Conservation (phyloP, 2,329 filamentous ascomycete genomes). For the Amauroascus niger region DNA sequence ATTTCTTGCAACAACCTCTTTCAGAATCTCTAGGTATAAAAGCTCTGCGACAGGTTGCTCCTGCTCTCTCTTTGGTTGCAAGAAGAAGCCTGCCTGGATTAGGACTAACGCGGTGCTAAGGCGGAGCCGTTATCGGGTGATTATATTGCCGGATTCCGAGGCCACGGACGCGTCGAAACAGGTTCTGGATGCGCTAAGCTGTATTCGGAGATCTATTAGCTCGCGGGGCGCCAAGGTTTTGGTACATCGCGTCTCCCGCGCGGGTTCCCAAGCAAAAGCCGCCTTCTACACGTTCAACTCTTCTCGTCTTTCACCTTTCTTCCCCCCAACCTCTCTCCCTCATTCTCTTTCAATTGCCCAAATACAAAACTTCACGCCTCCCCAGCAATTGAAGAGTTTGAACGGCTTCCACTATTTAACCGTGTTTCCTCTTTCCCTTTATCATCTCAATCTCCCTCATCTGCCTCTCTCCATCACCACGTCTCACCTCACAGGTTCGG, state of each 20-base stretch:
- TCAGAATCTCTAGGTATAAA: too few species aligned
- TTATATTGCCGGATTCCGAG: neutral
- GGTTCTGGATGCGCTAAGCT: constrained; percentile 2
- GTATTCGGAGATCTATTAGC: constrained; percentile 8
- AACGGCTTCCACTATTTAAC: neutral
- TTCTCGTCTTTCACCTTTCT: neutral
- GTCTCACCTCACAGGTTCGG: neutral
- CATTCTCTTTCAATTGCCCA: constrained; percentile 16
- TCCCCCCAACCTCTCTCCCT: constrained; percentile 11
- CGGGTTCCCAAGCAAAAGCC: constrained; percentile 4
- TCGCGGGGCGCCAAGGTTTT: neutral
- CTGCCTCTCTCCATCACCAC: neutral
- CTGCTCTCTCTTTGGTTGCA: neutral
- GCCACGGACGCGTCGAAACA: constrained; percentile 4
- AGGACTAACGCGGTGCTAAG: constrained; percentile 6
- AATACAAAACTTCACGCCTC: too few species aligned
- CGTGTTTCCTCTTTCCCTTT: neutral
- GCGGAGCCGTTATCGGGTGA: neutral
- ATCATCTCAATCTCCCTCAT: neutral
- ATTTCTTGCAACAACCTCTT: neutral
- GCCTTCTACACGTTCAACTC: neutral
- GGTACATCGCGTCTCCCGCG: constrained; percentile 8
- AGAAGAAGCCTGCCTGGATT: neutral
- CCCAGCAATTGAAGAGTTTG: neutral
- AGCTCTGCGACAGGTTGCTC: too few species aligned